A percentile compares a stretch with the other conserved stretches of the same genome.
phyloP scores from a whole-genome alignment of 345 rosid species.

The Nasturtium officinale region DNA sequence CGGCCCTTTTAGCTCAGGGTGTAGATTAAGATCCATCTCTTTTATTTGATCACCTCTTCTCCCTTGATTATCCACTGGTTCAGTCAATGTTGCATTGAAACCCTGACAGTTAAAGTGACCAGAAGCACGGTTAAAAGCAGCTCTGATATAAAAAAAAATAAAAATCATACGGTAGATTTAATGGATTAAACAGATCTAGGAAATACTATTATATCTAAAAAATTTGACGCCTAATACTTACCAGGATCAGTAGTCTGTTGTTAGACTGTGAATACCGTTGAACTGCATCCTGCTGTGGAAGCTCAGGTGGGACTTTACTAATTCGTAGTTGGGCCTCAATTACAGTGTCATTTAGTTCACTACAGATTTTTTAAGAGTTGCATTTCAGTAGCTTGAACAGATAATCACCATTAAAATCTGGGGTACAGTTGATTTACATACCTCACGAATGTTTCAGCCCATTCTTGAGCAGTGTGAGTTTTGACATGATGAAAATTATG shows the following conservation, averaged over 20 bases:
- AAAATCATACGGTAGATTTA: not conserved
- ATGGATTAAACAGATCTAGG: not conserved
- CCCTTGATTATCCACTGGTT: constrained; percentile 84
- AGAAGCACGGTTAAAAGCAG: not conserved
- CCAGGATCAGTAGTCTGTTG: constrained; percentile 92
- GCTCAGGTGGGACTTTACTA: constrained; percentile 86
- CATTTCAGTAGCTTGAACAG: constrained; percentile 19
- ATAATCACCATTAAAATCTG: constrained; percentile 14
- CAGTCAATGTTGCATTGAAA: constrained; percentile 94
- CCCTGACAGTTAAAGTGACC: constrained; percentile 57
- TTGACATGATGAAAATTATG: constrained; percentile 82
- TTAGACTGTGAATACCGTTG: constrained; percentile 63
- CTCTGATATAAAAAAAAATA: not conserved
- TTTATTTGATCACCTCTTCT: constrained; percentile 94
- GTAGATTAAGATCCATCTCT: constrained; percentile 96
- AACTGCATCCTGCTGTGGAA: constrained; percentile 76
- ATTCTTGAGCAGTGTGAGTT: constrained; percentile 93
- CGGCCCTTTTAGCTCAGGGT: constrained; percentile 73
- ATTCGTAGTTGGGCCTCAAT: constrained; percentile 96
- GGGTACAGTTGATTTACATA: constrained; percentile 28
- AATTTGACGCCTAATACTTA: constrained; percentile 52
- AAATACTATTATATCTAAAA: not conserved
- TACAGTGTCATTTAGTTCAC: constrained; percentile 95
- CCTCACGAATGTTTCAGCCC: constrained; percentile 99
- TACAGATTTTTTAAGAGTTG: constrained; percentile 45